phyloP scores from a whole-genome alignment of 2,329 filamentous ascomycete genomes.

The Uncinocarpus reesii region DNA sequence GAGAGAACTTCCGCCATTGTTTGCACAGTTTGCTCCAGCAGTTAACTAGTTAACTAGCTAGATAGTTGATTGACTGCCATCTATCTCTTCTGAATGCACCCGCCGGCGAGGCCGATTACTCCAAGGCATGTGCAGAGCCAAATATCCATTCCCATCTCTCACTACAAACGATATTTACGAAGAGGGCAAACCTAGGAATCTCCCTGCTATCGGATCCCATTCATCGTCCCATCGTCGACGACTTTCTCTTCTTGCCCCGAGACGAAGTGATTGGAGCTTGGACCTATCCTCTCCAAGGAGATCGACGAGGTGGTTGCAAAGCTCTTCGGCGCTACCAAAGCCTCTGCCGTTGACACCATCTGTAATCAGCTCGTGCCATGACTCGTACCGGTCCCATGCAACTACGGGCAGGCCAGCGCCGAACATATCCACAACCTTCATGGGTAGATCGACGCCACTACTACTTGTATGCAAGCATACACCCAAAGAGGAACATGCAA shows the following conservation, averaged over 20 bases:
- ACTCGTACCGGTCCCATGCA: conserved; percentile 75
- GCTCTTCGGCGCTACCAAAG: conserved; percentile 60
- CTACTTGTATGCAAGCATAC: conserved; percentile 87
- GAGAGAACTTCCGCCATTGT: too few relatives aligned
- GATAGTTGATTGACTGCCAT: too few relatives aligned
- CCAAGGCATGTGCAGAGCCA: too few relatives aligned
- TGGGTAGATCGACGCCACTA: conserved; percentile 88
- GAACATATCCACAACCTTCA: conserved; percentile 99
- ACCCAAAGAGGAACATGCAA: conserved; percentile 78
- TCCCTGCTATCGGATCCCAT: conserved; percentile 75
- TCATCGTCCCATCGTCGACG: conserved; percentile 77
- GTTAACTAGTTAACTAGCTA: too few relatives aligned
- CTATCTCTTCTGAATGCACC: too few relatives aligned
- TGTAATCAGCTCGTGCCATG: conserved; percentile 80
- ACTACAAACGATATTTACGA: too few relatives aligned
- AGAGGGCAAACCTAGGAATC: conserved; percentile 48
- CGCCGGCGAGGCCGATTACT: too few relatives aligned
- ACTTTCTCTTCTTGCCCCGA: conserved; percentile 65
- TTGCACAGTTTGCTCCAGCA: too few relatives aligned
- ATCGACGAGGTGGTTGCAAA: conserved; percentile 53
- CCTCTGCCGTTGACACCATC: conserved; percentile 79
- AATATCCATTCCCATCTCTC: too few relatives aligned
- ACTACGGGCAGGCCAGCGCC: conserved; percentile 83
- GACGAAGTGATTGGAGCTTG: conserved; percentile 52
- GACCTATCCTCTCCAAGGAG: conserved; percentile 49